A percentile compares a stretch with the other conserved stretches of the same genome.
phyloP scores from a whole-genome alignment of 805 yeast genomes.

The Kluyveromyces starmeri region DNA sequence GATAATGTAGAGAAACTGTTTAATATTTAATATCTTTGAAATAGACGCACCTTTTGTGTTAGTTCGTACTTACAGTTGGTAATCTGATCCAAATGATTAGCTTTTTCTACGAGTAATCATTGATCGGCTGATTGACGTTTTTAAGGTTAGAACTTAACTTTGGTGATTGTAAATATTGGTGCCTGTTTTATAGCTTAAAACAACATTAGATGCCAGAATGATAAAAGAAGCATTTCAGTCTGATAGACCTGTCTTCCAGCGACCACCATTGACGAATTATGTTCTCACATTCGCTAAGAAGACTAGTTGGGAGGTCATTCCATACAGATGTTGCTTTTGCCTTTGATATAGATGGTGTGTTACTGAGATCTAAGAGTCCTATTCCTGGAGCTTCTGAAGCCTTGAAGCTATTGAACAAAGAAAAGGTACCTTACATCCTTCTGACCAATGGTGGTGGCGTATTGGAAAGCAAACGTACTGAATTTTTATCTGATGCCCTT shows the following conservation, averaged over 20 bases:
- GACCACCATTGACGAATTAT: too few species aligned
- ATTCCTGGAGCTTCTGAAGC: conserved; percentile 60
- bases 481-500: conserved; percentile 39
- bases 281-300: neutral
- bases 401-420: conserved; percentile 40
- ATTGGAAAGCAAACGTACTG: conserved; percentile 52
- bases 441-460: conserved; percentile 90
- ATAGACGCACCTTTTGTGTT: too few species aligned
- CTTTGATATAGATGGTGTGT: conserved; percentile 72
- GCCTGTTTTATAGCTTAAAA: too few species aligned
- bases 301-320: neutral
- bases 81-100: too few species aligned
- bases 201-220: too few species aligned
- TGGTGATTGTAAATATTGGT: too few species aligned
- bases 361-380: conserved; percentile 62
- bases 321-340: conserved; percentile 22
- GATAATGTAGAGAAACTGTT: conserved; percentile 6
- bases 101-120: too few species aligned
- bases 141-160: too few species aligned
- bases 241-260: too few species aligned
- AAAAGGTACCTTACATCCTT: conserved; percentile 66
- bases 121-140: too few species aligned
- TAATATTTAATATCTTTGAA: neutral
- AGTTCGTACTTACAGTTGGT: too few species aligned
- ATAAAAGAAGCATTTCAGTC: too few species aligned